These are phyloP conservation scores for Aspergillus hancockii DNA, from an alignment of 495 filamentous ascomycete genomes.

Conservation along the genomic window DNA sequence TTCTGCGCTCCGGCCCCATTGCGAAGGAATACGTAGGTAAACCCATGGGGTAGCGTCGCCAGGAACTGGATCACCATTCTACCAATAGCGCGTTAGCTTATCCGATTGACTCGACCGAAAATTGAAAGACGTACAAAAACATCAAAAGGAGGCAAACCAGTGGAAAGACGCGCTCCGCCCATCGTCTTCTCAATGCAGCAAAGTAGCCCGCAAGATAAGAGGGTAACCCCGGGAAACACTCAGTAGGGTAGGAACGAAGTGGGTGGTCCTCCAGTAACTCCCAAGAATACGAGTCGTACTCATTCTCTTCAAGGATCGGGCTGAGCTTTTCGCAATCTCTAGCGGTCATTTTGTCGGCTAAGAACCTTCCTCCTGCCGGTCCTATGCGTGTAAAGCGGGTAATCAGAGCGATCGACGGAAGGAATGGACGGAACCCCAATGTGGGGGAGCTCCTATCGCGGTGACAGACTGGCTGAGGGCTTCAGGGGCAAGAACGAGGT, in stretches of 20 bases:
- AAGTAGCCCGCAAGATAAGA: conserved; percentile 21
- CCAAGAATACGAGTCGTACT: conserved; percentile 36
- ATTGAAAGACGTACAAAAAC: conserved; percentile 31
- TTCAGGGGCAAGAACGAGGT: background rate
- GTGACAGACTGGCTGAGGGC: background rate
- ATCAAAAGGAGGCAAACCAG: conserved; percentile 31
- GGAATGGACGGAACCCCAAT: background rate
- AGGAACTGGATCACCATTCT: conserved; percentile 27
- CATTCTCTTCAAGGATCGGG: conserved; percentile 12
- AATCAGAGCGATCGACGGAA: background rate
- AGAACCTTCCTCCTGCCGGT: background rate
- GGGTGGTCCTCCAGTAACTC: conserved; percentile 42
- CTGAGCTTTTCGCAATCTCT: conserved; percentile 1
- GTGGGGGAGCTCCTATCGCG: background rate
- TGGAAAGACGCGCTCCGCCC: conserved; percentile 27
- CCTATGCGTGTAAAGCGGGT: background rate
- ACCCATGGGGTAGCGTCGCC: conserved; percentile 16
- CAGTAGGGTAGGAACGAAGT: conserved; percentile 39
- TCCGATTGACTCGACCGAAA: background rate
- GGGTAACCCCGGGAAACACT: conserved; percentile 33
- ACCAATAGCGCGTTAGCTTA: background rate
- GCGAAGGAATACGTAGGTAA: conserved; percentile 19
- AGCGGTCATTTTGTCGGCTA: conserved; percentile 5
- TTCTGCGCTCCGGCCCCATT: conserved; percentile 2
- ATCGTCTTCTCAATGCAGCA: conserved; percentile 14